These are phyloP conservation scores for Pleodorina starrii DNA, from an alignment of 139 green algal species.

Conservation along the genomic window DNA sequence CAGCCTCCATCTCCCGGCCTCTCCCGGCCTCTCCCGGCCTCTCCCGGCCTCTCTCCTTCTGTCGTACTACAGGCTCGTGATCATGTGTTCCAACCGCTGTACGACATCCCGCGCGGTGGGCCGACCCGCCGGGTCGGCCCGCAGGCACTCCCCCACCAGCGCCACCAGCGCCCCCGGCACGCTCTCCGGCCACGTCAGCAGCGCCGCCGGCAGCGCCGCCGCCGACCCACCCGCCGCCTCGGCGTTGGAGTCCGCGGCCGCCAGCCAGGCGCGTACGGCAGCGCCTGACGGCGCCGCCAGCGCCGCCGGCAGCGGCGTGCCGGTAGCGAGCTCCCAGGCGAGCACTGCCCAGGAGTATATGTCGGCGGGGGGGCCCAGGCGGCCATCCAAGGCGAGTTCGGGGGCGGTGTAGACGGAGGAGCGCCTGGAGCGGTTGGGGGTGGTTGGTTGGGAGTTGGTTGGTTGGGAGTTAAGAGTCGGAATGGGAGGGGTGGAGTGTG, in stretches of 20 bases:
- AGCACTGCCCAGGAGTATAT: conserved; percentile 9
- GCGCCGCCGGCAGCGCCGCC: not conserved
- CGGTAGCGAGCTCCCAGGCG: not conserved
- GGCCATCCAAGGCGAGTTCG: not conserved
- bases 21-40: too few relatives aligned
- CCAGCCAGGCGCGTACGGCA: not conserved
- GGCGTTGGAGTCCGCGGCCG: not conserved
- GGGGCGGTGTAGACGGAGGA: conserved; percentile 26
- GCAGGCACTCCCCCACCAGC: not conserved
- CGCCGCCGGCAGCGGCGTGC: not conserved
- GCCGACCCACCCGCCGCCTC: not conserved
- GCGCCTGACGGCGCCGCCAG: not conserved
- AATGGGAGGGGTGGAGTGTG: too few relatives aligned
- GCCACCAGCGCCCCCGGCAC: not conserved
- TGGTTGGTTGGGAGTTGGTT: not conserved
- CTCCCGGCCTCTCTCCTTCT: too few relatives aligned
- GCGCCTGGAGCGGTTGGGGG: not conserved
- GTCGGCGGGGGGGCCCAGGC: not conserved
- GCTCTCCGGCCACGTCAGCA: conserved; percentile 5
- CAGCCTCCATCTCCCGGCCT: too few relatives aligned
- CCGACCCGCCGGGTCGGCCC: conserved; percentile 4
- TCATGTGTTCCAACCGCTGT: conserved; percentile 9
- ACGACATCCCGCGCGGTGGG: not conserved
- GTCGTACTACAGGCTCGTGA: not conserved
- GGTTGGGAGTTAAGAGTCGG: not conserved